A percentile compares a stretch with the other conserved stretches of the same genome.
phyloP scores from a whole-genome alignment of 2,329 filamentous ascomycete species.

The Nigrograna mackinnonii region DNA sequence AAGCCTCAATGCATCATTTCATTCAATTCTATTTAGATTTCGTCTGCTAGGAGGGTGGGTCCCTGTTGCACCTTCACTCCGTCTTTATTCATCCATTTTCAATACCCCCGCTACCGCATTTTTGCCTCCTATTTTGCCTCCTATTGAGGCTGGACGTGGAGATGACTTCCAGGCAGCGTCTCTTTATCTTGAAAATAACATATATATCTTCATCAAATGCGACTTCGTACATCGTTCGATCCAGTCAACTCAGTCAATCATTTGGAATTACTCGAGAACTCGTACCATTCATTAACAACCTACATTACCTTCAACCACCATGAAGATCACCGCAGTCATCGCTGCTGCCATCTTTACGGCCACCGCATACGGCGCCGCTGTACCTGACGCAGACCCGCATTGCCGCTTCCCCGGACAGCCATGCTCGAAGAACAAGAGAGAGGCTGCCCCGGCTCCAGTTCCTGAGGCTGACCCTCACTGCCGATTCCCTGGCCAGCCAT shows the following conservation, averaged over 20 bases:
- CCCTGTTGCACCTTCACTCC: too few species aligned
- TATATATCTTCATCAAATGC: too few species aligned
- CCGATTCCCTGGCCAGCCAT: slow-evolving; percentile 27
- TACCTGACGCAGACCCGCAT: slow-evolving; percentile 32
- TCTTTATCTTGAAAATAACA: too few species aligned
- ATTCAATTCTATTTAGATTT: too few species aligned
- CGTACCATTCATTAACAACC: slow-evolving; percentile 15
- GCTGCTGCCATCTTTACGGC: slow-evolving; percentile 46
- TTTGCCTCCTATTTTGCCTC: too few species aligned
- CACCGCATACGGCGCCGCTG: slow-evolving; percentile 43
- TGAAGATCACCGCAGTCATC: slow-evolving; percentile 54
- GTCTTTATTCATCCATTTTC: too few species aligned
- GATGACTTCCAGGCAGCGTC: too few species aligned
- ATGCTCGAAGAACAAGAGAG: slow-evolving; percentile 30
- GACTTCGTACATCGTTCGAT: too few species aligned
- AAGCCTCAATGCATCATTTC: too few species aligned
- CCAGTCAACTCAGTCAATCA: slow-evolving; percentile 10
- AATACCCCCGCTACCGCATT: too few species aligned
- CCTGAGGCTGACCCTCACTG: slow-evolving; percentile 26
- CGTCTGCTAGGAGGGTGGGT: too few species aligned
- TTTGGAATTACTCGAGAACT: slow-evolving; percentile 2
- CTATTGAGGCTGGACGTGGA: too few species aligned
- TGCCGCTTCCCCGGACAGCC: slow-evolving; percentile 28
- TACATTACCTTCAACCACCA: slow-evolving; percentile 30
- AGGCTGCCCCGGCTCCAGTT: slow-evolving; percentile 24